phyloP scores from a whole-genome alignment of 2,329 filamentous ascomycete genomes.

The Huntiella bhutanensis region DNA sequence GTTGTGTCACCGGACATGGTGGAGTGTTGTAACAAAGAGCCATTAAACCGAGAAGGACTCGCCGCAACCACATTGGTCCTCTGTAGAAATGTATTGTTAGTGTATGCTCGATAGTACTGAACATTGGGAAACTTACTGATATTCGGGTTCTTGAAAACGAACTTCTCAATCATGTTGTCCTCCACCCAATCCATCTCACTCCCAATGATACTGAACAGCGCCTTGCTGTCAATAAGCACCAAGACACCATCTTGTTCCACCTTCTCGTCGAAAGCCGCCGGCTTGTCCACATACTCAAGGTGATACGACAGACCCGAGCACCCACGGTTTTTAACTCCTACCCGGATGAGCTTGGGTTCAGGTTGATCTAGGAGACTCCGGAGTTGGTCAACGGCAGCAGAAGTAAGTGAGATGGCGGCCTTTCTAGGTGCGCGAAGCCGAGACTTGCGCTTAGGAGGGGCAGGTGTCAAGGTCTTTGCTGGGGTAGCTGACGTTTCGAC shows the following conservation, averaged over 20 bases:
- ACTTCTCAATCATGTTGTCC: conserved; percentile 79
- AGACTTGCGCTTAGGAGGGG: conserved; percentile 22
- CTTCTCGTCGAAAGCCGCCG: conserved; percentile 70
- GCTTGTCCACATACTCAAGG: conserved; percentile 85
- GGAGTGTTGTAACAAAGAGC: neutral
- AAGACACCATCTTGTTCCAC: conserved; percentile 94
- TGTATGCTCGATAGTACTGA: neutral
- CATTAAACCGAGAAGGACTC: conserved; percentile 76
- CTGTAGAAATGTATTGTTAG: conserved; percentile 31
- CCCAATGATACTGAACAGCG: conserved; percentile 91
- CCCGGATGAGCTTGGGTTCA: conserved; percentile 78
- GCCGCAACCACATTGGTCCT: conserved; percentile 89
- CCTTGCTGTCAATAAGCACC: conserved; percentile 92
- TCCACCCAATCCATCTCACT: conserved; percentile 99
- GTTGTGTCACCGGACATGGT: too few species aligned
- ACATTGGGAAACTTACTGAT: conserved; percentile 56
- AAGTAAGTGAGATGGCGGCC: conserved; percentile 74
- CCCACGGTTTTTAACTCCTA: conserved; percentile 83
- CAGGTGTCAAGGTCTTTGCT: conserved; percentile 13
- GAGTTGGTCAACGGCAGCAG: conserved; percentile 62
- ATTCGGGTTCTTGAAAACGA: conserved; percentile 92
- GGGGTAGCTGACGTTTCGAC: neutral
- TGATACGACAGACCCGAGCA: conserved; percentile 90
- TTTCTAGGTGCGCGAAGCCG: conserved; percentile 61
- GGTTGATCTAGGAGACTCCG: conserved; percentile 62